These are phyloP conservation scores for Cinnamomum chago DNA, from an alignment of 164 flowering plant genomes.

Conservation along the genomic window DNA sequence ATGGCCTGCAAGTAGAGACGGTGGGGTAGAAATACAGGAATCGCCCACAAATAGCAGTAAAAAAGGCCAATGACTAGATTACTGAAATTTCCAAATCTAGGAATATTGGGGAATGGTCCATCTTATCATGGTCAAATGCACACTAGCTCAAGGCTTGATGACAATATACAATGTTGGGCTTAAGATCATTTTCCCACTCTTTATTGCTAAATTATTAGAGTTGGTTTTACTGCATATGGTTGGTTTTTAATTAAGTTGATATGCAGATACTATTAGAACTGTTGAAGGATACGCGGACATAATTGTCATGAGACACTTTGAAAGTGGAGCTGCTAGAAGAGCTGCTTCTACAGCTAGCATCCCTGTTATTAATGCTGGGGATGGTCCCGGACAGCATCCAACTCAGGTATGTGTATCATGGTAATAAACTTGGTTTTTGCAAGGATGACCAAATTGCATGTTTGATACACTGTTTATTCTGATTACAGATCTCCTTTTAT, in stretches of 20 bases:
- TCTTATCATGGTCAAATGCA: not conserved
- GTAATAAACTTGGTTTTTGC: not conserved
- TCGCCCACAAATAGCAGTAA: too few species aligned
- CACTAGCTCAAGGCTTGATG: not conserved
- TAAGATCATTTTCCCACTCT: not conserved
- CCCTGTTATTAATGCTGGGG: slow-evolving; percentile 97
- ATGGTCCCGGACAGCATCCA: slow-evolving; percentile 99
- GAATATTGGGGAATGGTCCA: not conserved
- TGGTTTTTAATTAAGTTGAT: slow-evolving; percentile 9
- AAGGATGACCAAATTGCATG: not conserved
- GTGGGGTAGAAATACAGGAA: not conserved
- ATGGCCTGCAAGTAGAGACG: not conserved
- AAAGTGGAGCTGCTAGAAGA: slow-evolving; percentile 93
- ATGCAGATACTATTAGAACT: slow-evolving; percentile 86
- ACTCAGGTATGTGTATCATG: slow-evolving; percentile 52
- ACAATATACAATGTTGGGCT: not conserved
- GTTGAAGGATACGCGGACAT: slow-evolving; percentile 96
- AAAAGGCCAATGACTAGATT: not conserved
- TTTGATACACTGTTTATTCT: not conserved
- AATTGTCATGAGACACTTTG: slow-evolving; percentile 97
- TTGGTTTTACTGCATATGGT: not conserved
- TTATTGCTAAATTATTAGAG: not conserved
- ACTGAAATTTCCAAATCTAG: not conserved
- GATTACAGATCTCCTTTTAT: not conserved
- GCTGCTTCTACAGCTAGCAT: slow-evolving; percentile 83